phyloP scores from a whole-genome alignment of 2,329 filamentous ascomycete genomes.

The Talaromyces sp. region DNA sequence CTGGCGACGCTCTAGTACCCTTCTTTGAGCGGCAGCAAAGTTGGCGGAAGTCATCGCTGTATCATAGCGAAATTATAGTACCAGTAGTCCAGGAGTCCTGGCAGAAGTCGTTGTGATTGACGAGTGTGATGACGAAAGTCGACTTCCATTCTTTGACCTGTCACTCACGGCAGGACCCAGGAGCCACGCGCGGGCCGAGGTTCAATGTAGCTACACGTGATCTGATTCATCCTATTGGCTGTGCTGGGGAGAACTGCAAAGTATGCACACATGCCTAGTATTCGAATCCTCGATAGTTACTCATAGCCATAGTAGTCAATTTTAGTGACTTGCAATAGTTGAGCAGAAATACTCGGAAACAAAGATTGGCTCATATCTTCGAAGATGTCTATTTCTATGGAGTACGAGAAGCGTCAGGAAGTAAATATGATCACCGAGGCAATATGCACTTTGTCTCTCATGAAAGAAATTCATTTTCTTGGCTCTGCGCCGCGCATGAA shows the following conservation, averaged over 20 bases:
- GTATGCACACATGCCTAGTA: background rate
- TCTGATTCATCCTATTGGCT: background rate
- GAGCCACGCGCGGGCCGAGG: slow-evolving; percentile 14
- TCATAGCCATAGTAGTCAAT: no score
- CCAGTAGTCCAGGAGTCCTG: background rate
- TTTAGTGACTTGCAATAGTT: no score
- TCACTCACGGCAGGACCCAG: background rate
- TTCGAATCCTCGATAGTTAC: no score
- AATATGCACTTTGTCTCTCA: background rate
- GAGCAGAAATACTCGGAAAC: no score
- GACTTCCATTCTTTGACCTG: background rate
- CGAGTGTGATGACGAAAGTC: background rate
- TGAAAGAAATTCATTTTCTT: background rate
- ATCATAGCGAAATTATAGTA: slow-evolving; percentile 28
- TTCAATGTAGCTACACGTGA: background rate
- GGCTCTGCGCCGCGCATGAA: background rate
- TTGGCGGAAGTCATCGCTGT: slow-evolving; percentile 57
- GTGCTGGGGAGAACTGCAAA: background rate
- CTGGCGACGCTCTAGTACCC: slow-evolving; percentile 75
- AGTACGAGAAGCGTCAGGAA: no score
- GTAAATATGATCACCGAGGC: background rate
- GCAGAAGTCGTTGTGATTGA: background rate
- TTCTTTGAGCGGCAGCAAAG: slow-evolving; percentile 86
- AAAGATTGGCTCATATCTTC: no score
- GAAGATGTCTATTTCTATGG: no score